Conservation (phyloP, 768 basidiomycete species). For the Pleurotus eryngii region DNA sequence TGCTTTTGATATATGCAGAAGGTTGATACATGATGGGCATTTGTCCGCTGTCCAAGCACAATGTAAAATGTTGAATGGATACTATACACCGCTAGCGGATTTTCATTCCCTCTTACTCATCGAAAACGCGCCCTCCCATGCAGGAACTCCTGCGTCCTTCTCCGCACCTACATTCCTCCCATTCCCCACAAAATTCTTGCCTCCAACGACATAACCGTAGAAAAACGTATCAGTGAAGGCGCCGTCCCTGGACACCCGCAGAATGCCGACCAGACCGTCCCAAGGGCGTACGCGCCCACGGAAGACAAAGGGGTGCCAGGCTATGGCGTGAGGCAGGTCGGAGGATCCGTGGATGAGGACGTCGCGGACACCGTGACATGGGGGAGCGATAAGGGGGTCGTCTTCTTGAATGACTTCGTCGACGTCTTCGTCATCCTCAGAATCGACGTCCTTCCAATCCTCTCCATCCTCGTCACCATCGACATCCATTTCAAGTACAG, state of each 20-base stretch:
- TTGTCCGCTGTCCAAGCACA: too few species aligned
- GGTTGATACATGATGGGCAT: too few species aligned
- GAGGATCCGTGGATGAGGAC: slow-evolving; percentile 63
- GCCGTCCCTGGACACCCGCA: slow-evolving; percentile 32
- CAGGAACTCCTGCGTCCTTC: slow-evolving; percentile 33
- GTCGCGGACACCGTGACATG: slow-evolving; percentile 57
- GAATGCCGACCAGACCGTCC: slow-evolving; percentile 58
- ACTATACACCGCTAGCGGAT: too few species aligned
- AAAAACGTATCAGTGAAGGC: slow-evolving; percentile 43
- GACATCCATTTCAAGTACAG: too few species aligned
- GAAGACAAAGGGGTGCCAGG: slow-evolving; percentile 45
- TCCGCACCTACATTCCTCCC: slow-evolving; percentile 52
- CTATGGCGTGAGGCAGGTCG: slow-evolving; percentile 42
- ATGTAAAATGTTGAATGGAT: too few species aligned
- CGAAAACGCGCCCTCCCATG: slow-evolving; percentile 63
- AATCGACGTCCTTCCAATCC: slow-evolving; percentile 21
- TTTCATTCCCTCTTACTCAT: slow-evolving; percentile 44
- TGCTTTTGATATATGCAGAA: too few species aligned
- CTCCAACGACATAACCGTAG: slow-evolving; percentile 68
- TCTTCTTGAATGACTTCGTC: slow-evolving; percentile 4
- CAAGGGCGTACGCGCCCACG: slow-evolving; percentile 55
- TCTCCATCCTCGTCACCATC: background rate
- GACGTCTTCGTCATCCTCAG: slow-evolving; percentile 15
- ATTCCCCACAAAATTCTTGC: slow-evolving; percentile 65
- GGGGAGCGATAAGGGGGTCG: slow-evolving; percentile 13